These are phyloP conservation scores for Otatea glauca DNA, from an alignment of 176 grass and related monocot species.

Conservation along the genomic window DNA sequence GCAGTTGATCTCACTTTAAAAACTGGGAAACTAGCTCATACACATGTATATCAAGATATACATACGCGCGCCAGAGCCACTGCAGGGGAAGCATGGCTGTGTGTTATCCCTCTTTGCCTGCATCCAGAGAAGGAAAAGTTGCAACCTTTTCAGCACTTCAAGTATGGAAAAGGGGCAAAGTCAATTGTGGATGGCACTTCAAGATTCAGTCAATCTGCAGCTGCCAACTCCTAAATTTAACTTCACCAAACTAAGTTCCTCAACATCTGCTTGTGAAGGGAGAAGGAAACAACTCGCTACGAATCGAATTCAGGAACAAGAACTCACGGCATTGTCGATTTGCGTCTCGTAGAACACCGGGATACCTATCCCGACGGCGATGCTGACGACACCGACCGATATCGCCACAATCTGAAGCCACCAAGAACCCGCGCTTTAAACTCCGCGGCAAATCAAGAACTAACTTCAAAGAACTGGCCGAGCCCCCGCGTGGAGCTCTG, in stretches of 20 bases:
- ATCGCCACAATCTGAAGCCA: conserved; percentile 74
- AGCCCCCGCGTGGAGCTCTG: background rate
- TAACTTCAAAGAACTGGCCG: background rate
- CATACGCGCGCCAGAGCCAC: conserved; percentile 85
- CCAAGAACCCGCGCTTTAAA: conserved; percentile 5
- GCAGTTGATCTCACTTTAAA: background rate
- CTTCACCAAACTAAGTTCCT: background rate
- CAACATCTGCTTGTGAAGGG: background rate
- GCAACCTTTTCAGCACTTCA: background rate
- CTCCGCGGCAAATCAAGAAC: background rate
- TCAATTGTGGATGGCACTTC: background rate
- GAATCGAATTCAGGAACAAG: background rate
- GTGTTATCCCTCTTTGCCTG: conserved; percentile 96
- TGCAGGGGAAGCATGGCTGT: conserved; percentile 94
- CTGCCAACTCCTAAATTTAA: background rate
- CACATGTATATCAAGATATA: background rate
- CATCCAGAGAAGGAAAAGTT: conserved; percentile 15
- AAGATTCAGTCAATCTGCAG: conserved; percentile 15
- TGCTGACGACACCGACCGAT: conserved; percentile 81
- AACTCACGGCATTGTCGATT: conserved; percentile 88
- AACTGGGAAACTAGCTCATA: background rate
- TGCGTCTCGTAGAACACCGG: conserved; percentile 94
- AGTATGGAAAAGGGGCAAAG: background rate
- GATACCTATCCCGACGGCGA: conserved; percentile 84
- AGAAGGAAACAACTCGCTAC: background rate